These are phyloP conservation scores for Davidsoniella virescens DNA, from an alignment of 2,329 filamentous ascomycete genomes.

Conservation along the genomic window DNA sequence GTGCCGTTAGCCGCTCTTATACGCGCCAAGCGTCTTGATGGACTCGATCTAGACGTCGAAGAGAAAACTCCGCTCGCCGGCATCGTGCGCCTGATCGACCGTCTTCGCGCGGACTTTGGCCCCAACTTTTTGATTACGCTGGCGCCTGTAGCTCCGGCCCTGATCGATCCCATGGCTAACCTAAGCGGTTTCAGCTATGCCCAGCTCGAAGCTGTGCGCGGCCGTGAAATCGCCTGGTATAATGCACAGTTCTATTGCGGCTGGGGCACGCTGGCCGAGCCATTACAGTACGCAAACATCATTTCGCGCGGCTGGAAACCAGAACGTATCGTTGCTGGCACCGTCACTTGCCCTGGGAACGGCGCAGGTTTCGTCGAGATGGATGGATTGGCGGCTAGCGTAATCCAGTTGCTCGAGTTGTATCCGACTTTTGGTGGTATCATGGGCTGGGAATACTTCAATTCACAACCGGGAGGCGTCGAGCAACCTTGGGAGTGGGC, in stretches of 20 bases:
- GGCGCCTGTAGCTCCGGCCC: slow-evolving; percentile 64
- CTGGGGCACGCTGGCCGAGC: slow-evolving; percentile 46
- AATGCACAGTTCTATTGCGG: slow-evolving; percentile 90
- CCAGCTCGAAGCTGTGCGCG: slow-evolving; percentile 51
- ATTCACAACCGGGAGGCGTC: slow-evolving; percentile 49
- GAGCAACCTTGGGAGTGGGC: slow-evolving; percentile 66
- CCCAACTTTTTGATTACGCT: slow-evolving; percentile 58
- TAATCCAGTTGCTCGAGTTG: slow-evolving; percentile 25
- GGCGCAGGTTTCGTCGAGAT: slow-evolving; percentile 39
- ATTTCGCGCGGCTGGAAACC: slow-evolving; percentile 52
- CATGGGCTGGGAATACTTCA: slow-evolving; percentile 95
- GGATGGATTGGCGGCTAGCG: slow-evolving; percentile 29
- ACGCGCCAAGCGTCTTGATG: slow-evolving; percentile 43
- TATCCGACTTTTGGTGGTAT: slow-evolving; percentile 67
- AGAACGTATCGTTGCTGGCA: slow-evolving; percentile 59
- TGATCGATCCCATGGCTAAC: slow-evolving; percentile 38
- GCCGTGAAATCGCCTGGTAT: slow-evolving; percentile 61
- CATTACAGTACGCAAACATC: slow-evolving; percentile 33
- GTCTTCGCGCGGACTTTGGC: slow-evolving; percentile 54
- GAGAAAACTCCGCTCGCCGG: slow-evolving; percentile 54
- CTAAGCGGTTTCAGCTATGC: slow-evolving; percentile 73
- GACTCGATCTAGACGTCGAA: slow-evolving; percentile 66
- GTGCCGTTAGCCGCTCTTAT: slow-evolving; percentile 50
- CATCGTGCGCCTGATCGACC: slow-evolving; percentile 49
- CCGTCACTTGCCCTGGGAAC: slow-evolving; percentile 64